Evolutionary conservation across 2,329 filamentous ascomycete species (phyloP).

Genomic region (Drechmeria coniospora): DNA sequence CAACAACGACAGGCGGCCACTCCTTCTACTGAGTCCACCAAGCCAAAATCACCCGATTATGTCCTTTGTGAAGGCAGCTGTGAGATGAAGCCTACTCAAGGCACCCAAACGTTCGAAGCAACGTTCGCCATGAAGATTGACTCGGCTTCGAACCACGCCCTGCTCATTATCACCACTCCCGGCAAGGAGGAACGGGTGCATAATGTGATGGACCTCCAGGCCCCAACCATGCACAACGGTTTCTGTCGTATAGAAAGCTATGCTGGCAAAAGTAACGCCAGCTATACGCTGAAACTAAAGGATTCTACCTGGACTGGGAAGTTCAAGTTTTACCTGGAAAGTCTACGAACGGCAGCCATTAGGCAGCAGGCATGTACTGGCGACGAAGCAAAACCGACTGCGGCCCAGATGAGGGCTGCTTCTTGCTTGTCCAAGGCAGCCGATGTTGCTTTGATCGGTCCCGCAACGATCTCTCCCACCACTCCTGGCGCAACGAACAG

Average conservation of each 20-base stretch:
- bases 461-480: no score
- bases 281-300: slow-evolving; percentile 8
- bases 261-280: neutral
- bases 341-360: slow-evolving; percentile 4
- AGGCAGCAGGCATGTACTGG: neutral
- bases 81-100: slow-evolving; percentile 5
- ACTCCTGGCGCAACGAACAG: no score
- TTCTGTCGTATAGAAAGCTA: slow-evolving; percentile 9
- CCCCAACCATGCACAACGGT: slow-evolving; percentile 6
- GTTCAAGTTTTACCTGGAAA: slow-evolving; percentile 6
- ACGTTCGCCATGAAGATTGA: slow-evolving; percentile 8
- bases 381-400: neutral
- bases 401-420: no score
- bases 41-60: slow-evolving; percentile 1
- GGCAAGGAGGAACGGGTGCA: slow-evolving; percentile 5
- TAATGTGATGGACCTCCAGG: slow-evolving; percentile 9
- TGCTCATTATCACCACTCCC: slow-evolving; percentile 7
- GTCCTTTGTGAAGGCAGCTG: slow-evolving; percentile 8
- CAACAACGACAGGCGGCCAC: neutral
- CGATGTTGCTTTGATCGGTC: no score
- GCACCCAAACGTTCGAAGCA: slow-evolving; percentile 2
- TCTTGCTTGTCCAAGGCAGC: no score
- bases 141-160: slow-evolving; percentile 4
- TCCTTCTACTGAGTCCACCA: neutral
- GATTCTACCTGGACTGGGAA: slow-evolving; percentile 4